Conservation (phyloP, 2,329 filamentous ascomycete species). For the Intubia oerlemansii region DNA sequence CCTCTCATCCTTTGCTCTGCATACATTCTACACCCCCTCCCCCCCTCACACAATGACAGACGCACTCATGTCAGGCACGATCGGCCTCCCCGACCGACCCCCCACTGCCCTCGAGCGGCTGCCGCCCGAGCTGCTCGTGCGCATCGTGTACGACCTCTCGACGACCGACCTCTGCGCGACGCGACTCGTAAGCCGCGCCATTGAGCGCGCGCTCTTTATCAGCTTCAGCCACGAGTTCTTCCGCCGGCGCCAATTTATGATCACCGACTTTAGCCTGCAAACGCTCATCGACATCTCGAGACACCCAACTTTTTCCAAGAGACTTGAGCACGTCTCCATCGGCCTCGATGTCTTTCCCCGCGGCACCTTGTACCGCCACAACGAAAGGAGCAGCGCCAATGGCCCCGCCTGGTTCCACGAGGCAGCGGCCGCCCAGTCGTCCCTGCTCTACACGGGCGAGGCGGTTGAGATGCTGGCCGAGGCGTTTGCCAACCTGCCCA, state of each 20-base stretch:
- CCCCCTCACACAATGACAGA: background rate
- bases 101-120: conserved; percentile 15
- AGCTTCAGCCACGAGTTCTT: conserved; percentile 43
- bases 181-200: conserved; percentile 29
- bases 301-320: conserved; percentile 18
- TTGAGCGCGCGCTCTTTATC: conserved; percentile 31
- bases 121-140: conserved; percentile 36
- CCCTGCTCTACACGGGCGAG: conserved; percentile 20
- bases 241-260: conserved; percentile 42
- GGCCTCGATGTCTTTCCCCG: conserved; percentile 16
- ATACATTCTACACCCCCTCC: background rate
- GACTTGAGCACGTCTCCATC: conserved; percentile 26
- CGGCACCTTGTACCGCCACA: no score
- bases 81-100: no score
- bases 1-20: no score
- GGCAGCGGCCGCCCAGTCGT: conserved; percentile 7
- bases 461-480: conserved; percentile 31
- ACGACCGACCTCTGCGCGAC: conserved; percentile 33
- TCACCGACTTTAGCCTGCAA: conserved; percentile 32
- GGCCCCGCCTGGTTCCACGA: no score
- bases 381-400: no score
- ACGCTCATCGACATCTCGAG: conserved; percentile 29
- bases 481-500: conserved; percentile 31
- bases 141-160: conserved; percentile 28
- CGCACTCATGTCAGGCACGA: no score